These are phyloP conservation scores for Quercus rubra DNA, from an alignment of 306 rosid species.

Conservation along the genomic window DNA sequence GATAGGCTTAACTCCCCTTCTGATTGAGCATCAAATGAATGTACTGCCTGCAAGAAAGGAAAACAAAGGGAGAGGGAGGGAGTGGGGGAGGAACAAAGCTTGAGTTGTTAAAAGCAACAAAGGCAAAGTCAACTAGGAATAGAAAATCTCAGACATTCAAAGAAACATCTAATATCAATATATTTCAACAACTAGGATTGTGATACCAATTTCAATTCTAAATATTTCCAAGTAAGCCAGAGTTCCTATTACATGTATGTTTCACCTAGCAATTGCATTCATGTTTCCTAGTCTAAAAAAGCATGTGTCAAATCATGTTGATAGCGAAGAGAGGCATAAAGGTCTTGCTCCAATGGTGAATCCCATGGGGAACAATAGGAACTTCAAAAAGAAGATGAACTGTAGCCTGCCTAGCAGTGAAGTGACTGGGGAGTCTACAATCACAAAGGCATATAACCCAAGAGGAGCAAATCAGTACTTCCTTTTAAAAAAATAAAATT, in stretches of 20 bases:
- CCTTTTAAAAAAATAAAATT: background rate
- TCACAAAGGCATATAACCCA: background rate
- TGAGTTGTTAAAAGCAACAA: background rate
- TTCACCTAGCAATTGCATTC: background rate
- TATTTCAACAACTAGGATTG: background rate
- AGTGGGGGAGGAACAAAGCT: background rate
- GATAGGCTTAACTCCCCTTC: constrained; percentile 80
- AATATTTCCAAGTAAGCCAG: background rate
- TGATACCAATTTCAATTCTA: background rate
- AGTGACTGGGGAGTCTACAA: background rate
- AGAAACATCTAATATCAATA: background rate
- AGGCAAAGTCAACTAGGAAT: background rate
- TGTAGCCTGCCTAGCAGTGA: background rate
- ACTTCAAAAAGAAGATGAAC: background rate
- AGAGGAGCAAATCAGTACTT: background rate
- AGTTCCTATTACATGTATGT: background rate
- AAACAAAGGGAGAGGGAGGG: background rate
- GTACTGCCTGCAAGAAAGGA: constrained; percentile 56
- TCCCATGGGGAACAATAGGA: too few species aligned
- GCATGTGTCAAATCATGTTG: background rate
- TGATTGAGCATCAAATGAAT: constrained; percentile 88
- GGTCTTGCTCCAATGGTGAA: background rate
- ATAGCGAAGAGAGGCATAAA: background rate
- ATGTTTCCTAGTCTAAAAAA: too few species aligned
- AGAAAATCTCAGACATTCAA: background rate